A percentile compares a stretch with the other conserved stretches of the same genome.
These are phyloP conservation scores for Xylaria telfairii DNA, from an alignment of 495 filamentous ascomycete genomes.

Conservation along the genomic window DNA sequence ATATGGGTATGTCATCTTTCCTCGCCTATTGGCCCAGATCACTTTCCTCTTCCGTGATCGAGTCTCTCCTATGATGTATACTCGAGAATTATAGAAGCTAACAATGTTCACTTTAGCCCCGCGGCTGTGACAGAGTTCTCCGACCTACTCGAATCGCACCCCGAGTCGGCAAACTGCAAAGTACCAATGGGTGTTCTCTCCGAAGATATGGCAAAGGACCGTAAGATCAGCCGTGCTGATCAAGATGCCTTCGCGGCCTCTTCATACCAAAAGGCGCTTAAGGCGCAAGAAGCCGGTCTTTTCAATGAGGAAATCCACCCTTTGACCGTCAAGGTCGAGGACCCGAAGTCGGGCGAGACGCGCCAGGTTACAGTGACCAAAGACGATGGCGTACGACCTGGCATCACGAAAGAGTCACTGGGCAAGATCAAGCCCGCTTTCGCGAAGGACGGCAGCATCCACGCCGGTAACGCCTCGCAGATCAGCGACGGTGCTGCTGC, in stretches of 20 bases:
- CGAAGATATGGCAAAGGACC: slow-evolving; percentile 92
- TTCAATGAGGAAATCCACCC: slow-evolving; percentile 95
- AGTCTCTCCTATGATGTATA: background rate
- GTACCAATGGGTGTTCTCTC: slow-evolving; percentile 96
- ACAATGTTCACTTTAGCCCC: slow-evolving; percentile 58
- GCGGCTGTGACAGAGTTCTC: slow-evolving; percentile 93
- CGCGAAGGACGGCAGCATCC: slow-evolving; percentile 88
- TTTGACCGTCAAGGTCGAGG: slow-evolving; percentile 78
- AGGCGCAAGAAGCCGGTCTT: slow-evolving; percentile 84
- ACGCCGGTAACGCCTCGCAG: slow-evolving; percentile 95
- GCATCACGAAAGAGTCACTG: slow-evolving; percentile 85
- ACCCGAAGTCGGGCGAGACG: slow-evolving; percentile 89
- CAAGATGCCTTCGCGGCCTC: slow-evolving; percentile 91
- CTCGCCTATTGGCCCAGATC: background rate
- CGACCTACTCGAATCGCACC: slow-evolving; percentile 82
- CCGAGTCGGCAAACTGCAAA: slow-evolving; percentile 91
- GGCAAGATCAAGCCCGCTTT: slow-evolving; percentile 91
- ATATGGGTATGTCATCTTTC: slow-evolving; percentile 69
- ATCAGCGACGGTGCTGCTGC: slow-evolving; percentile 96
- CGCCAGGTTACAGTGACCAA: slow-evolving; percentile 81
- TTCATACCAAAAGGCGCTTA: slow-evolving; percentile 87
- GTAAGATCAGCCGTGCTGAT: slow-evolving; percentile 67
- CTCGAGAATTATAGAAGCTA: slow-evolving; percentile 21
- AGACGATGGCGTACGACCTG: slow-evolving; percentile 86
- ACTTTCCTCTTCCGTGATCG: background rate